Conservation (phyloP, 2,329 filamentous ascomycete genomes). For the Acrocalymma vagum region DNA sequence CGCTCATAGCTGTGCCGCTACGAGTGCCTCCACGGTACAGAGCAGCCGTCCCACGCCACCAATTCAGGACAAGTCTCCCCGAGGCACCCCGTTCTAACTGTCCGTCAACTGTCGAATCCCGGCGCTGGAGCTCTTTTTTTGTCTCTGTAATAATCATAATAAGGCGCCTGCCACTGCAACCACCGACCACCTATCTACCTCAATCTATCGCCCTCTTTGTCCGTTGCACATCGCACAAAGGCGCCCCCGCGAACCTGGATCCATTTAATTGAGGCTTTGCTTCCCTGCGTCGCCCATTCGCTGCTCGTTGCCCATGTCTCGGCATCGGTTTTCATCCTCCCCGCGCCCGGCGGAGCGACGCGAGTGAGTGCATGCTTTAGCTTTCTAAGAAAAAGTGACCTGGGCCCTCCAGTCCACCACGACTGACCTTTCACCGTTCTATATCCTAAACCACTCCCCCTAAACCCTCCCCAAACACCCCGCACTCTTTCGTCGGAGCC, state of each 20-base stretch:
- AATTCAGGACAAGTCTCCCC: too few relatives aligned
- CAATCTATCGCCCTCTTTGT: slow-evolving; percentile 12
- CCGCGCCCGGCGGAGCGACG: slow-evolving; percentile 33
- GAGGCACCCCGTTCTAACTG: too few relatives aligned
- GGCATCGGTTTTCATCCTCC: slow-evolving; percentile 32
- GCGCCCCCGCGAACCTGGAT: slow-evolving; percentile 10
- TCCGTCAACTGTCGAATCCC: too few relatives aligned
- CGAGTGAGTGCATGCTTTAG: slow-evolving; percentile 36
- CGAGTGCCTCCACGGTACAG: too few relatives aligned
- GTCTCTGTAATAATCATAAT: slow-evolving; percentile 10
- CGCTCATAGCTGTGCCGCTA: too few relatives aligned
- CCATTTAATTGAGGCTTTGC: slow-evolving; percentile 9
- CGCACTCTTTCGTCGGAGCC: slow-evolving; percentile 17
- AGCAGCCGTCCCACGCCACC: too few relatives aligned
- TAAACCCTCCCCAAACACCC: slow-evolving; percentile 3
- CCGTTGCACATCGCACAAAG: slow-evolving; percentile 9
- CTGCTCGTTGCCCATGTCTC: slow-evolving; percentile 32
- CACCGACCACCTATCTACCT: slow-evolving; percentile 2
- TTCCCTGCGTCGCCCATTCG: slow-evolving; percentile 14
- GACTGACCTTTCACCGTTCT: slow-evolving; percentile 17
- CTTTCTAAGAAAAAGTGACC: too few relatives aligned
- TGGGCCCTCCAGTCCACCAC: slow-evolving; percentile 12
- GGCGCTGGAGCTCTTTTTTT: slow-evolving; percentile 7
- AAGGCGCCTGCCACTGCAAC: slow-evolving; percentile 15
- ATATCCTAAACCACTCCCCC: slow-evolving; percentile 11